phyloP scores from a whole-genome alignment of 805 yeast species.

The Ogataea corticis region DNA sequence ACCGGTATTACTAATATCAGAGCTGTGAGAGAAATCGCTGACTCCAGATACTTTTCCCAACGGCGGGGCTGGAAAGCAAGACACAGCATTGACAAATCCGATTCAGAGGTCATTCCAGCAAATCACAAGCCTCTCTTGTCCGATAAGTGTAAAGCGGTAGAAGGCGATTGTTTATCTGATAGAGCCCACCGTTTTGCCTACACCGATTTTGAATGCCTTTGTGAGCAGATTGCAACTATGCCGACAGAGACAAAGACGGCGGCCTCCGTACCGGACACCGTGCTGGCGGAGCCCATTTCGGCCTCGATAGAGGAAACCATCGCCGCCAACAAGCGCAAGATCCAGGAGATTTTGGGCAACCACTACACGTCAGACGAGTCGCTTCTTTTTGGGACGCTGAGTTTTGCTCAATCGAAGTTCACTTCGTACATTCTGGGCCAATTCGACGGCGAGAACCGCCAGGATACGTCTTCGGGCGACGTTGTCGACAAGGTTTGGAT shows the following conservation, averaged over 20 bases:
- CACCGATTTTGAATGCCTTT: not conserved
- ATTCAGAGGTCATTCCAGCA: too few relatives aligned
- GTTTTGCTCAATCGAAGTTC: constrained; percentile 49
- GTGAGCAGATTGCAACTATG: not conserved
- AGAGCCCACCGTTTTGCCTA: not conserved
- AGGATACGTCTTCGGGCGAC: constrained; percentile 20
- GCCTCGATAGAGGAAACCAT: constrained; percentile 25
- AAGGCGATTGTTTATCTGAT: too few relatives aligned
- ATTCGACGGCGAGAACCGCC: not conserved
- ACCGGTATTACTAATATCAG: not conserved
- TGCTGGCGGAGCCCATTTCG: not conserved
- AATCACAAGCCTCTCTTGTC: too few relatives aligned
- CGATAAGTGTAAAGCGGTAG: too few relatives aligned
- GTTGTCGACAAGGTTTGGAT: constrained; percentile 58
- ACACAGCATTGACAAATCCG: too few relatives aligned
- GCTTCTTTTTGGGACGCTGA: constrained; percentile 48
- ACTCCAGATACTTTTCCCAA: not conserved
- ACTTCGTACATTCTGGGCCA: constrained; percentile 40
- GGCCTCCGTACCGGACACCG: constrained; percentile 4
- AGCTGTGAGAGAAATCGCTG: not conserved
- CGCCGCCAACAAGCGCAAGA: constrained; percentile 28
- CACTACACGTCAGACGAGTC: constrained; percentile 40
- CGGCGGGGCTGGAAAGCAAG: not conserved
- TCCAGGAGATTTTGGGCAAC: constrained; percentile 32
- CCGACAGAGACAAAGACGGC: constrained; percentile 2